Conservation (phyloP, 2,329 filamentous ascomycete species). For the Decorospora gaudefroyi region DNA sequence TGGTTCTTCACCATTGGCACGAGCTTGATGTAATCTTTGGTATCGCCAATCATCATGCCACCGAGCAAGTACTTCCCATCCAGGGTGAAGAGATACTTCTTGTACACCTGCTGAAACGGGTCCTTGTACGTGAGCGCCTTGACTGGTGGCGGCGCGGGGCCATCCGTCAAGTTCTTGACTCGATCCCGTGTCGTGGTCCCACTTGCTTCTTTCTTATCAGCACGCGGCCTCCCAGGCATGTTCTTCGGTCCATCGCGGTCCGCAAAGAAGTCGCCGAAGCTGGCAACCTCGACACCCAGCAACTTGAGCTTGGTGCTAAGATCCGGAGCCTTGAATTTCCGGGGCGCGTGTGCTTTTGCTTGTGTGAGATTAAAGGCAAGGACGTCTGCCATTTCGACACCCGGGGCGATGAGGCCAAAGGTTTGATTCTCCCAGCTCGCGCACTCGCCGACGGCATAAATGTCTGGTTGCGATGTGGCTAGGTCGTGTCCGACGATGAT, state of each 20-base stretch:
- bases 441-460: conserved; percentile 90
- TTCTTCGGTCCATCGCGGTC: conserved; percentile 80
- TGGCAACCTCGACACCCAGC: conserved; percentile 86
- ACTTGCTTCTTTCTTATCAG: conserved; percentile 51
- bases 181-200: conserved; percentile 47
- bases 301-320: conserved; percentile 91
- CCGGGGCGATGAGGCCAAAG: conserved; percentile 85
- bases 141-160: conserved; percentile 64
- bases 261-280: conserved; percentile 92
- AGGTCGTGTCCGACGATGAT: conserved; percentile 70
- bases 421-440: conserved; percentile 87
- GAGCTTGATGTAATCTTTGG: conserved; percentile 85
- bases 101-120: conserved; percentile 85
- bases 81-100: conserved; percentile 88
- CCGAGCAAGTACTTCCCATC: conserved; percentile 89
- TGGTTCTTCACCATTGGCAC: conserved; percentile 85
- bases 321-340: conserved; percentile 79
- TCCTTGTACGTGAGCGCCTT: conserved; percentile 88
- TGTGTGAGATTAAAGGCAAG: conserved; percentile 89
- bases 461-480: conserved; percentile 69
- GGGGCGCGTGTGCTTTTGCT: conserved; percentile 70
- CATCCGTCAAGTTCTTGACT: conserved; percentile 60
- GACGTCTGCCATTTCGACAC: conserved; percentile 90
- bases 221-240: conserved; percentile 64
- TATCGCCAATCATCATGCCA: conserved; percentile 98